Evolutionary conservation across 306 rosid genomes (phyloP).

Genomic region (Chamaecrista fasciculata): DNA sequence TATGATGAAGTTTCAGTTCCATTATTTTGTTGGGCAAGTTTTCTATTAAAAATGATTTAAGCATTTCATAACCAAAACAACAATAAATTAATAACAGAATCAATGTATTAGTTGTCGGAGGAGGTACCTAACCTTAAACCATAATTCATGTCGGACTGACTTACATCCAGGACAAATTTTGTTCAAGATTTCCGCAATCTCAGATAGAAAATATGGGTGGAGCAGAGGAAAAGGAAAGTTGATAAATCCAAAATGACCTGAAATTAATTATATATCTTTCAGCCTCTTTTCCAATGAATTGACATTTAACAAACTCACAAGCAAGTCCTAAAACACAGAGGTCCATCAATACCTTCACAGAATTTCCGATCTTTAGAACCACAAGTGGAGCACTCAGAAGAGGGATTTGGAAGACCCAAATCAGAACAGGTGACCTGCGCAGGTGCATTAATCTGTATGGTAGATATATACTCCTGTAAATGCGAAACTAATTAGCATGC

Average conservation of each 20-base stretch:
- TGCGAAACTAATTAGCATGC: slow-evolving; percentile 28
- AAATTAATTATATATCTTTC: slow-evolving; percentile 33
- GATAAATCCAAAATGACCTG: slow-evolving; percentile 91
- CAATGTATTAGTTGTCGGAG: slow-evolving; percentile 17
- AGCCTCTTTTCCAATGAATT: slow-evolving; percentile 28
- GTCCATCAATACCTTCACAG: slow-evolving; percentile 70
- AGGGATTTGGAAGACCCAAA: slow-evolving; percentile 84
- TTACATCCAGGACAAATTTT: slow-evolving; percentile 85
- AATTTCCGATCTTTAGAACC: slow-evolving; percentile 48
- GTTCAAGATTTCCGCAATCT: slow-evolving; percentile 76
- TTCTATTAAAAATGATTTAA: neutral
- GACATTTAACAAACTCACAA: slow-evolving; percentile 20
- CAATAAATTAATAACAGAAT: neutral
- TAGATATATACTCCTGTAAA: slow-evolving; percentile 63
- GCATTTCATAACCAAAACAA: neutral
- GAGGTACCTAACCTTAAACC: slow-evolving; percentile 70
- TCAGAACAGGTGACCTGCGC: slow-evolving; percentile 73
- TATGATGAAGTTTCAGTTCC: neutral
- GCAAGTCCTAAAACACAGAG: slow-evolving; percentile 18
- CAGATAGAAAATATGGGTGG: slow-evolving; percentile 79
- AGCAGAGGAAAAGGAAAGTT: slow-evolving; percentile 61
- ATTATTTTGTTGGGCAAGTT: neutral
- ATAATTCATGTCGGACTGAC: slow-evolving; percentile 46
- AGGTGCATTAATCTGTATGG: slow-evolving; percentile 46
- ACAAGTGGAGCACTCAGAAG: slow-evolving; percentile 70